phyloP scores from a whole-genome alignment of 139 green algal genomes.

The Haematococcus lacustris region DNA sequence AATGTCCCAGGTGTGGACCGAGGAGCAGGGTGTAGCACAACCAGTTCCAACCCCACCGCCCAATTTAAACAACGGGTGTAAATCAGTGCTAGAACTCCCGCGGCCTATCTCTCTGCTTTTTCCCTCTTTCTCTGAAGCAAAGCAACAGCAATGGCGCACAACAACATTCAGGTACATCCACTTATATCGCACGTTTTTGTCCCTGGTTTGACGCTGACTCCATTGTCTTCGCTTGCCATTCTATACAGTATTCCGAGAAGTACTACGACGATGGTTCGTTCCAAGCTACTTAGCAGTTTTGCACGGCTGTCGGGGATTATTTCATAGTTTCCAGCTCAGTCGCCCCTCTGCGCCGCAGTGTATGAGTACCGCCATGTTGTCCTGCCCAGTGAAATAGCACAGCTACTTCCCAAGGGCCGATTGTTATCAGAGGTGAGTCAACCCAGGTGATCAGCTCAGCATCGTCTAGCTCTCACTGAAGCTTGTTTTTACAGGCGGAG shows the following conservation, averaged over 20 bases:
- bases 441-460: background rate
- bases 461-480: background rate
- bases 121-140: background rate
- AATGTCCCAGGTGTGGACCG: background rate
- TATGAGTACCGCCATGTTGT: conserved; percentile 80
- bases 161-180: conserved; percentile 8
- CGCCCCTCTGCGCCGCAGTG: background rate
- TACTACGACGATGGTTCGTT: conserved; percentile 96
- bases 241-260: conserved; percentile 85
- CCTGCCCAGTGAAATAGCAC: conserved; percentile 82
- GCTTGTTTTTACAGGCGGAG: conserved; percentile 40
- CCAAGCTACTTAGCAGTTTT: conserved; percentile 50
- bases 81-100: too few species aligned
- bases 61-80: too few species aligned
- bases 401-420: conserved; percentile 80
- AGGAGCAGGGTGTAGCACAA: too few species aligned
- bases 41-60: too few species aligned
- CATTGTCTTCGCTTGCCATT: background rate
- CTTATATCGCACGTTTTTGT: background rate
- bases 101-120: background rate
- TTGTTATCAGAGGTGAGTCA: conserved; percentile 84
- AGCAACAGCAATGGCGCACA: conserved; percentile 3
- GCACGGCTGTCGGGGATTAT: background rate
- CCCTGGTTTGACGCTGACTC: too few species aligned
- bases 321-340: background rate